phyloP scores from a whole-genome alignment of 371 early-diverging fungal species.

The Mucor racemosus region DNA sequence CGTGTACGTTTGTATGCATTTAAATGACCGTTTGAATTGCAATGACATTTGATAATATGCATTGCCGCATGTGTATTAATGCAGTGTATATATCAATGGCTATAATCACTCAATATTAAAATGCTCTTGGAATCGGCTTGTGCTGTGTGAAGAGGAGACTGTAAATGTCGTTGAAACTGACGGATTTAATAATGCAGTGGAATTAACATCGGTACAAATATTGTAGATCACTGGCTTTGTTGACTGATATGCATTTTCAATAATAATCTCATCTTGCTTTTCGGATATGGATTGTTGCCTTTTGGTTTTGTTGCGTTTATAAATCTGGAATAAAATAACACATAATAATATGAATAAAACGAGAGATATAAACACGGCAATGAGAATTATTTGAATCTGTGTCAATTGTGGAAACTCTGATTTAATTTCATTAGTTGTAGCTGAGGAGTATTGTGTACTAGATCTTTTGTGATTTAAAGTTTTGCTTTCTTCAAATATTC shows the following conservation, averaged over 20 bases:
- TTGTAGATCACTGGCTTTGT: not conserved
- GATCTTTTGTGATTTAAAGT: not conserved
- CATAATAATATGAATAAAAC: not conserved
- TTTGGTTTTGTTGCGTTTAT: not conserved
- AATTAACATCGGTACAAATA: not conserved
- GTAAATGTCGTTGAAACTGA: not conserved
- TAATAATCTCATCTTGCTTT: not conserved
- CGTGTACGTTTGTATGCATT: no score
- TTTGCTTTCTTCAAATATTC: not conserved
- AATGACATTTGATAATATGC: no score
- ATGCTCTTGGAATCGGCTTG: not conserved
- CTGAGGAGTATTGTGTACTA: not conserved
- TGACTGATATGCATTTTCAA: not conserved
- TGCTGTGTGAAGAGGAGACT: not conserved
- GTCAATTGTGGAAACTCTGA: not conserved
- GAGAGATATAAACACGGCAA: not conserved
- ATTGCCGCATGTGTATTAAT: no score
- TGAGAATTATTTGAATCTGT: not conserved
- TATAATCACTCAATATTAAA: not conserved
- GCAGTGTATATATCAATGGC: no score
- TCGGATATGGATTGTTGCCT: not conserved
- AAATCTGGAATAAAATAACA: not conserved
- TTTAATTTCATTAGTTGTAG: not conserved
- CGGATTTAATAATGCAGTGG: not conserved
- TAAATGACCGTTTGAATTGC: no score